Percentiles rank a stretch among this genome's conserved stretches.
Evolutionary conservation across 129 eudicot species (phyloP).

Genomic region (sunflower (Helianthus annuus)): DNA sequence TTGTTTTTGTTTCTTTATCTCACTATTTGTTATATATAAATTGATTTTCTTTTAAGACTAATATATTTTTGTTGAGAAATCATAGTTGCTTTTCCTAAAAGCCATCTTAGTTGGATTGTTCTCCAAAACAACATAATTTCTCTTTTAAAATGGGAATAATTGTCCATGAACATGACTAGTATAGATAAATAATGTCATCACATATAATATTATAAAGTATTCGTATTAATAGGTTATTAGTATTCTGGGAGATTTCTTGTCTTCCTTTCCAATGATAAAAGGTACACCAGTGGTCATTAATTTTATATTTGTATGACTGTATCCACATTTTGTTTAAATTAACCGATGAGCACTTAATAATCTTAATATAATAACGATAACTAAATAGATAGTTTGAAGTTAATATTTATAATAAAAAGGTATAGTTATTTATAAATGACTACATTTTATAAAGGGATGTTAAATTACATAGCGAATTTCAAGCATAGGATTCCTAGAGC

Average conservation of each 20-base stretch:
- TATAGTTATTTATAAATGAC: no score
- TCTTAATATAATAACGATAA: background rate
- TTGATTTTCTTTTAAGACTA: no score
- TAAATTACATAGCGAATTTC: no score
- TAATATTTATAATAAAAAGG: background rate
- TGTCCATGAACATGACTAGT: background rate
- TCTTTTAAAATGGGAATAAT: background rate
- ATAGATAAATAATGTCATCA: background rate
- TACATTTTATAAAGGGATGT: no score
- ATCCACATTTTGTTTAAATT: background rate
- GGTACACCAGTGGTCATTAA: background rate
- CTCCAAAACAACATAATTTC: conserved; percentile 4
- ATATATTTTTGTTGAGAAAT: background rate
- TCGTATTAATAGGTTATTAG: background rate
- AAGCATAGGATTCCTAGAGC: no score
- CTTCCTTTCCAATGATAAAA: background rate
- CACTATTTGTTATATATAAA: no score
- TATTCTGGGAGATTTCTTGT: background rate
- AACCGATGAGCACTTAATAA: background rate
- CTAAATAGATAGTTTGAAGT: background rate
- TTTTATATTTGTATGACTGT: background rate
- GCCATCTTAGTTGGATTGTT: conserved; percentile 26
- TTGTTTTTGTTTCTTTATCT: no score
- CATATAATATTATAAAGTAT: background rate
- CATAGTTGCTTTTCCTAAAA: conserved; percentile 19